A percentile compares a stretch with the other conserved stretches of the same genome.
phyloP scores from a whole-genome alignment of 305 asterid species.

The Plantago coronopus region DNA sequence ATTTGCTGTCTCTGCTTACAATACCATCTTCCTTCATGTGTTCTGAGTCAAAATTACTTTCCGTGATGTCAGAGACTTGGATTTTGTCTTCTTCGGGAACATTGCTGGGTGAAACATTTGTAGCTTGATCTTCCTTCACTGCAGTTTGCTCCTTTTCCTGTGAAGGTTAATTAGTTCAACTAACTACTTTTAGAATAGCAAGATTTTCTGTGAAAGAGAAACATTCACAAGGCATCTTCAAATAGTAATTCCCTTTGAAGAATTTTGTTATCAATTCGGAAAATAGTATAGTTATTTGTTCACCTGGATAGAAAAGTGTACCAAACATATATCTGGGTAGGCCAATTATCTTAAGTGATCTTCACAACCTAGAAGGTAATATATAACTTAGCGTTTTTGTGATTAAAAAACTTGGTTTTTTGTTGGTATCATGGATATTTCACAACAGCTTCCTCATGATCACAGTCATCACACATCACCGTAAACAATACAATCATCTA shows the following conservation, averaged over 20 bases:
- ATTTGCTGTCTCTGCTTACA: too few relatives aligned
- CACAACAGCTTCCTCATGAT: not conserved
- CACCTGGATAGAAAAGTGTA: not conserved
- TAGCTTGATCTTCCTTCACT: not conserved
- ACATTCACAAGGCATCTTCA: too few relatives aligned
- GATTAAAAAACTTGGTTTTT: constrained; percentile 2
- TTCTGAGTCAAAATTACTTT: not conserved
- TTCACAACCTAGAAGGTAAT: not conserved
- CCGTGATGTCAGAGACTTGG: not conserved
- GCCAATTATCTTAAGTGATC: not conserved
- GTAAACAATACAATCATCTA: not conserved
- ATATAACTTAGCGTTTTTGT: too few relatives aligned
- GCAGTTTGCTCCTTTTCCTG: not conserved
- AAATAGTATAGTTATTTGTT: too few relatives aligned
- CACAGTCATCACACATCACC: not conserved
- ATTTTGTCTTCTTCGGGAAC: not conserved
- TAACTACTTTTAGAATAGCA: not conserved
- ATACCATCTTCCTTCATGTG: not conserved
- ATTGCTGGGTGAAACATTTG: not conserved
- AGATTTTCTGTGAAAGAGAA: too few relatives aligned
- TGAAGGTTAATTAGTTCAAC: not conserved
- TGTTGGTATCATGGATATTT: not conserved
- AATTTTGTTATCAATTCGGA: too few relatives aligned
- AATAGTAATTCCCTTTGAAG: too few relatives aligned
- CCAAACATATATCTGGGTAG: not conserved